phyloP scores from a whole-genome alignment of 2,329 filamentous ascomycete genomes.

The Ceratocystis papillata region DNA sequence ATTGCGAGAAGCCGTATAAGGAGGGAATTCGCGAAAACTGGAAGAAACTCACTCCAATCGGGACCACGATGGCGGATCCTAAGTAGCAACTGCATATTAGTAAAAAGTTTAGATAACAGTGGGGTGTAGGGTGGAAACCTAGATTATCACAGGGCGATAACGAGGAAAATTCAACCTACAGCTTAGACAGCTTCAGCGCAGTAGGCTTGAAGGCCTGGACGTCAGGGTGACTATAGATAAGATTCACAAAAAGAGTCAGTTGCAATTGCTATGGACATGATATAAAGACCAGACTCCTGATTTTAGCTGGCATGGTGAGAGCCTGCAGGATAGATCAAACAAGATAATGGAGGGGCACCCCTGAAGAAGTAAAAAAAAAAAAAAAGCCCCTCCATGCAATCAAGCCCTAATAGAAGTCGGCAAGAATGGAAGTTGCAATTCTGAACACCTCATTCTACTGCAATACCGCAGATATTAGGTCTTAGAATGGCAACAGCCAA shows the following conservation, averaged over 20 bases:
- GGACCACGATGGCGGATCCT: slow-evolving; percentile 92
- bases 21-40: slow-evolving; percentile 4
- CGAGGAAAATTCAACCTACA: slow-evolving; percentile 47
- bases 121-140: not conserved
- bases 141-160: not conserved
- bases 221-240: slow-evolving; percentile 63
- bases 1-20: not conserved
- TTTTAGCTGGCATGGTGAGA: not conserved
- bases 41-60: slow-evolving; percentile 77
- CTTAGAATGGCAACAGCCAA: not conserved
- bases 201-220: slow-evolving; percentile 94
- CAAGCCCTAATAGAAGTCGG: not conserved
- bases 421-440: not conserved
- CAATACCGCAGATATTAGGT: not conserved
- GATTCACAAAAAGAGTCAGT: slow-evolving; percentile 8
- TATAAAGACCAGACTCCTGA: slow-evolving; percentile 5
- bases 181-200: slow-evolving; percentile 84
- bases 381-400: not conserved
- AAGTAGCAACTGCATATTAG: slow-evolving; percentile 24
- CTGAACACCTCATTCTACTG: not conserved
- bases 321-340: no score
- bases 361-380: not conserved
- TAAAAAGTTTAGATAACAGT: slow-evolving; percentile 16
- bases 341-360: slow-evolving; percentile 2
- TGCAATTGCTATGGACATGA: not conserved